Percentiles rank a stretch among this genome's conserved stretches.
Evolutionary conservation across 2,329 filamentous ascomycete species (phyloP).

Genomic region (Chalara sp.): DNA sequence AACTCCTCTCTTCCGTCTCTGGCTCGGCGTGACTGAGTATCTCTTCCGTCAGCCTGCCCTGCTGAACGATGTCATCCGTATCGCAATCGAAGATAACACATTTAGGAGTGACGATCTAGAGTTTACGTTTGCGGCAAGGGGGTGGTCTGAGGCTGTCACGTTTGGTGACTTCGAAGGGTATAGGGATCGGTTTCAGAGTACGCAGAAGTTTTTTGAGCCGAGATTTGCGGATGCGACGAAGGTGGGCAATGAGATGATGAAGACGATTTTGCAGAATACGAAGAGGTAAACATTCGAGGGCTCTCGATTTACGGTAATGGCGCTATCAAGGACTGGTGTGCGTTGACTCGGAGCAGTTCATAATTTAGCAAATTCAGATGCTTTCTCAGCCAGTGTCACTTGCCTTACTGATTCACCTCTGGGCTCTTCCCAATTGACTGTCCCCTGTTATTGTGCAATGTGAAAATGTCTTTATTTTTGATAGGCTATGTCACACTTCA

Average conservation of each 20-base stretch:
- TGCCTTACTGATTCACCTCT: too few species aligned
- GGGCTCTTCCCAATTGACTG: too few species aligned
- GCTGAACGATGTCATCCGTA: slow-evolving; percentile 77
- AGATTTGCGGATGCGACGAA: slow-evolving; percentile 81
- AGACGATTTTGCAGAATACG: slow-evolving; percentile 82
- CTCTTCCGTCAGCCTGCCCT: slow-evolving; percentile 78
- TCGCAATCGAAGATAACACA: slow-evolving; percentile 80
- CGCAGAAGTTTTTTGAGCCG: slow-evolving; percentile 86
- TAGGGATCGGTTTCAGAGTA: slow-evolving; percentile 82
- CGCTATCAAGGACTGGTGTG: too few species aligned
- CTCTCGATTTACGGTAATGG: too few species aligned
- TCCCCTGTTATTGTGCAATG: too few species aligned
- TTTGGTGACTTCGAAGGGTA: slow-evolving; percentile 92
- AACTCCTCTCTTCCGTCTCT: slow-evolving; percentile 92
- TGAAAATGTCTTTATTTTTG: too few species aligned
- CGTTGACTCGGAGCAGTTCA: too few species aligned
- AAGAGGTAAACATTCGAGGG: slow-evolving; percentile 24
- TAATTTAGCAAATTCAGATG: too few species aligned
- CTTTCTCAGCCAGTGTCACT: too few species aligned
- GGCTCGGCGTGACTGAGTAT: slow-evolving; percentile 95
- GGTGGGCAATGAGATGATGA: slow-evolving; percentile 95
- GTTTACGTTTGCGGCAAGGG: slow-evolving; percentile 93
- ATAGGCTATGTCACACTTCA: too few species aligned
- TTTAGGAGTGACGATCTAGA: slow-evolving; percentile 95
- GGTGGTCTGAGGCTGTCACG: slow-evolving; percentile 90